A percentile compares a stretch with the other conserved stretches of the same genome.
phyloP scores from a whole-genome alignment of 192 early-diverging fungal species.

The Phlyctochytrium arcticum region DNA sequence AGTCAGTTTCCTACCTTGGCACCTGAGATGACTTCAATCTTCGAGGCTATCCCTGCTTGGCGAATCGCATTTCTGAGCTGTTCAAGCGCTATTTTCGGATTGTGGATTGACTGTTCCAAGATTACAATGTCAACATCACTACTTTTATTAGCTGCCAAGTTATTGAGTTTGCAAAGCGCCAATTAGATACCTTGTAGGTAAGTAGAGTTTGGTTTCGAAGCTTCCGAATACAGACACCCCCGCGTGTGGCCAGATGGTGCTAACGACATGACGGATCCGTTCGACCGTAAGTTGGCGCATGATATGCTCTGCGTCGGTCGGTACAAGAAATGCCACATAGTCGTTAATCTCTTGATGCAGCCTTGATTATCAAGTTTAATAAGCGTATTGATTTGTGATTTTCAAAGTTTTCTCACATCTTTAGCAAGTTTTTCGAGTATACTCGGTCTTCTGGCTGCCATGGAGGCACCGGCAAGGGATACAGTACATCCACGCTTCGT shows the following conservation, averaged over 20 bases:
- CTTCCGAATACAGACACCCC: constrained; percentile 76
- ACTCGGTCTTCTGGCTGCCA: constrained; percentile 25
- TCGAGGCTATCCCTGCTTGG: constrained; percentile 33
- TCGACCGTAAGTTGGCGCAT: constrained; percentile 70
- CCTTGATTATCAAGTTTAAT: constrained; percentile 5
- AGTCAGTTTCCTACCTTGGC: constrained; percentile 45
- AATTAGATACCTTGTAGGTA: constrained; percentile 63
- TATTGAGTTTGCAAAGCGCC: not conserved
- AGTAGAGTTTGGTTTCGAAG: constrained; percentile 80
- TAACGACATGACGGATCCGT: constrained; percentile 51
- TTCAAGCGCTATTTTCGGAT: constrained; percentile 35
- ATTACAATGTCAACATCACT: constrained; percentile 66
- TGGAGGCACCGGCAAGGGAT: constrained; percentile 34
- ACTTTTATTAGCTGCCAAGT: not conserved
- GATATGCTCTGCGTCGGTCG: constrained; percentile 72
- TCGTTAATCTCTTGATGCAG: constrained; percentile 66
- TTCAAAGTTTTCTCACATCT: constrained; percentile 24
- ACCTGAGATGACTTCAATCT: constrained; percentile 56
- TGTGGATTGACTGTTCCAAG: constrained; percentile 7
- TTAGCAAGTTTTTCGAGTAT: constrained; percentile 29
- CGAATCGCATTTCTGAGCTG: constrained; percentile 46
- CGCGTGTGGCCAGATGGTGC: constrained; percentile 34
- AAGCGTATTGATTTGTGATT: not conserved
- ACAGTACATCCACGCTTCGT: constrained; percentile 26
- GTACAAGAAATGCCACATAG: constrained; percentile 77